phyloP scores from a whole-genome alignment of 2,329 filamentous ascomycete species.

The Aureobasidium sp. region DNA sequence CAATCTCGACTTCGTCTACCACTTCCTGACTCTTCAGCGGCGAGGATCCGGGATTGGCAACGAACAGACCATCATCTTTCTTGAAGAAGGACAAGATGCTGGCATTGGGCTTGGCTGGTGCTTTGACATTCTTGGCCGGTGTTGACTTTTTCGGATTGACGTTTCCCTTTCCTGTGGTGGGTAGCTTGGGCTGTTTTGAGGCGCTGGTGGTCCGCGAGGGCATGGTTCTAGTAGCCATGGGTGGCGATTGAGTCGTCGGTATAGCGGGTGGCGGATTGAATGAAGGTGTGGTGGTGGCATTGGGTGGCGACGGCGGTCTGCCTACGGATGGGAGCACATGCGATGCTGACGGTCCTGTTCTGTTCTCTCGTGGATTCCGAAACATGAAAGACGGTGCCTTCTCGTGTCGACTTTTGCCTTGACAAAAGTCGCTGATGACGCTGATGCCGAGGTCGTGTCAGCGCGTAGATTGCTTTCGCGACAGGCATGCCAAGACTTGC shows the following conservation, averaged over 20 bases:
- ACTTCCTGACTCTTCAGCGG: slow-evolving; percentile 11
- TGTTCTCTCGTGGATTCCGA: slow-evolving; percentile 44
- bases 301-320: slow-evolving; percentile 43
- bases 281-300: neutral
- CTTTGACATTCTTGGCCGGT: slow-evolving; percentile 28
- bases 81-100: slow-evolving; percentile 49
- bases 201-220: slow-evolving; percentile 12
- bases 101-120: slow-evolving; percentile 36
- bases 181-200: slow-evolving; percentile 18
- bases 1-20: slow-evolving; percentile 16
- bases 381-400: slow-evolving; percentile 35
- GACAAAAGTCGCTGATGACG: neutral
- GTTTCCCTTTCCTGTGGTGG: slow-evolving; percentile 22
- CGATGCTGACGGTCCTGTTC: slow-evolving; percentile 23
- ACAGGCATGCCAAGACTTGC: slow-evolving; percentile 6
- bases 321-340: slow-evolving; percentile 38
- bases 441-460: neutral
- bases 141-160: slow-evolving; percentile 27
- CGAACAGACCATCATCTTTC: slow-evolving; percentile 35
- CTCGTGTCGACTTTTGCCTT: neutral
- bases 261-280: neutral
- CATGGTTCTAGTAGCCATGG: slow-evolving; percentile 22
- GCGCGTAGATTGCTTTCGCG: slow-evolving; percentile 8
- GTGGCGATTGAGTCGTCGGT: slow-evolving; percentile 5
- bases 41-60: slow-evolving; percentile 20